These are phyloP conservation scores for Tardiomyces blankii DNA, from an alignment of 1,139 yeast genomes.

Conservation along the genomic window DNA sequence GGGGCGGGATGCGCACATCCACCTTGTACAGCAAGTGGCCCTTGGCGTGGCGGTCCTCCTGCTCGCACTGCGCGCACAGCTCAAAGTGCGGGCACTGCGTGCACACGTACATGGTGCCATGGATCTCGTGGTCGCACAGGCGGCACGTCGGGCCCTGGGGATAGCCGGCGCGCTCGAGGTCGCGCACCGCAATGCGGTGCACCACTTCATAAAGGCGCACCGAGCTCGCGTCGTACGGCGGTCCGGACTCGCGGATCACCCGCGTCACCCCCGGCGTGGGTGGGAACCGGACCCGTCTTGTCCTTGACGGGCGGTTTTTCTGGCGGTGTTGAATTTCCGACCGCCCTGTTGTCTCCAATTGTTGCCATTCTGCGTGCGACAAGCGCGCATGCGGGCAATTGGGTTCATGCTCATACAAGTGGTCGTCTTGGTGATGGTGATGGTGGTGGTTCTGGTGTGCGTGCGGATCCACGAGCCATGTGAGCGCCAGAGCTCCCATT, in stretches of 20 bases:
- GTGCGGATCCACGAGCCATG: no score
- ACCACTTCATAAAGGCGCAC: background rate
- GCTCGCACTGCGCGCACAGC: conserved; percentile 14
- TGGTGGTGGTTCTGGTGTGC: background rate
- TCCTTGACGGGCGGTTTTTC: background rate
- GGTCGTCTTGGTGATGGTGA: no score
- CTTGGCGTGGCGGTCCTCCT: conserved; percentile 10
- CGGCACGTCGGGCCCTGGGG: conserved; percentile 50
- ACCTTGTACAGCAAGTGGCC: conserved; percentile 14
- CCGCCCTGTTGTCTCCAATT: background rate
- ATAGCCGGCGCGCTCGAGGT: conserved; percentile 55
- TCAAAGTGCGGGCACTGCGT: conserved; percentile 8
- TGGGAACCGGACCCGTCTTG: background rate
- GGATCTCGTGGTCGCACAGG: conserved; percentile 5
- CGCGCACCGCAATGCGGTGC: conserved; percentile 24
- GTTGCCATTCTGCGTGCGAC: background rate
- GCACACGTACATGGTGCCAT: conserved; percentile 7
- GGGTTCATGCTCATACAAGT: no score
- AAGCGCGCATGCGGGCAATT: no score
- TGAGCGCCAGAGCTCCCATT: no score
- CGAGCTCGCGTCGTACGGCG: background rate
- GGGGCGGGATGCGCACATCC: conserved; percentile 2
- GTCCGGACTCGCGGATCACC: background rate
- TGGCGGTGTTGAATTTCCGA: background rate
- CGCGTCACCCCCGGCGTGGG: background rate